Evolutionary conservation across 176 grass and related monocot genomes (phyloP).

Genomic region (Areca catechu): DNA sequence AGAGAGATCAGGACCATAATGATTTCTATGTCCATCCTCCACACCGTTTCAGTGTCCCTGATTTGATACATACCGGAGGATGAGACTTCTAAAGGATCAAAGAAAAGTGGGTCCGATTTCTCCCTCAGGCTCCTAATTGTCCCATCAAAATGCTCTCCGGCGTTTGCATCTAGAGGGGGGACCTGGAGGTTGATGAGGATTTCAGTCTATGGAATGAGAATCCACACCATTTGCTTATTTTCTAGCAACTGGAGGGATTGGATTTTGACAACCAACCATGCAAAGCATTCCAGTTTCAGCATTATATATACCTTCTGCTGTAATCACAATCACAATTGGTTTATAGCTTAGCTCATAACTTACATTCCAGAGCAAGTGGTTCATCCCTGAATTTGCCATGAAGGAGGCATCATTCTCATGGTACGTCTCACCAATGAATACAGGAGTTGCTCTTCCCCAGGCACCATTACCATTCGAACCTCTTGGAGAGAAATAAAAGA

Average conservation of each 20-base stretch:
- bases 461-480: too few relatives aligned
- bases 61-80: too few relatives aligned
- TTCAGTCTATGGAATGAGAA: constrained; percentile 28
- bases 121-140: constrained; percentile 45
- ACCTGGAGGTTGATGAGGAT: constrained; percentile 36
- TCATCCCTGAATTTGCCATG: too few relatives aligned
- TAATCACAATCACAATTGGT: constrained; percentile 6
- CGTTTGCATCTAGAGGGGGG: constrained; percentile 6
- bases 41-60: too few relatives aligned
- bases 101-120: constrained; percentile 13
- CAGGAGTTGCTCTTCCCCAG: too few relatives aligned
- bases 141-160: constrained; percentile 8
- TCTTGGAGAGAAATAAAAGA: too few relatives aligned
- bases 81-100: too few relatives aligned
- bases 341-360: too few relatives aligned
- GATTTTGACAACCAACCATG: constrained; percentile 38
- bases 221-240: constrained; percentile 15
- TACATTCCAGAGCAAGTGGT: too few relatives aligned
- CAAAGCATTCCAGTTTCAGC: constrained; percentile 29
- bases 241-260: neutral
- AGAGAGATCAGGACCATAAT: constrained; percentile 29
- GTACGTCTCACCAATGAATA: too few relatives aligned
- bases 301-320: constrained; percentile 60
- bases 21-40: constrained; percentile 29
- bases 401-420: too few relatives aligned